Evolutionary conservation across 1,284 basidiomycete genomes (phyloP), one percentile per base, ranked within the genome.

Genomic region (Marasmius sp.): DNA sequence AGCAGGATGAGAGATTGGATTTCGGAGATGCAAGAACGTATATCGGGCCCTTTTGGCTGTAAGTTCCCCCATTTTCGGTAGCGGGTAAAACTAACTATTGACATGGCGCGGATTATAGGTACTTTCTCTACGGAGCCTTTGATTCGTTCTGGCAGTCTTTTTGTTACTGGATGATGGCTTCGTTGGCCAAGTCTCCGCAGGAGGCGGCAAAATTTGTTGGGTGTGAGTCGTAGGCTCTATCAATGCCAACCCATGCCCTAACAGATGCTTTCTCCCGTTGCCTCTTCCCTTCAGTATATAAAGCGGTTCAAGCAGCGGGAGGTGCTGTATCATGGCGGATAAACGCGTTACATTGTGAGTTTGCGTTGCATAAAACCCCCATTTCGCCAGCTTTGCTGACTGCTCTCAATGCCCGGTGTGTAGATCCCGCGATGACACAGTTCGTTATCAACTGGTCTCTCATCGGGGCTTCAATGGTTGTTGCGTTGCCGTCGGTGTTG

Each of bases 111-210:
- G 16, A 18, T 18, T 39, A n/a, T n/a, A 71, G 70, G 41, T 71
- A 72, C 58, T 71, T 70, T 61, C 70, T 69, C 45, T 72, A 72
- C 49, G 70, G 70, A 6, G 68, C 69, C 20, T 68, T 72, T 62
- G 69, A 71, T 58, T 67, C 70, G 8, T 70, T 72, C 54, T 72
- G 70, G 70, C 70, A 70, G 68, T 70, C 69, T 11, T 72, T 66
- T 57, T 71, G 70, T 41, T 72, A 72, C 58, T 72, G 70, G 70
- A 41, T 72, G 41, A 72, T 72, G 70, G 70, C 68, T 50, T 65
- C 70, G 3, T 56, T 71, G 6, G 69, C 70, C 11, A 63, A 70
- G 18, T 67, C 68, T 6, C 70, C 70, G 14, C 64, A 68, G 41
- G 64, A 65, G 33, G 70, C 70, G 9, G 70, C 70, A 36, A 72